A percentile compares a stretch with the other conserved stretches of the same genome.
Evolutionary conservation across 768 basidiomycete species (phyloP).

Genomic region (Pulveroboletus sp.): DNA sequence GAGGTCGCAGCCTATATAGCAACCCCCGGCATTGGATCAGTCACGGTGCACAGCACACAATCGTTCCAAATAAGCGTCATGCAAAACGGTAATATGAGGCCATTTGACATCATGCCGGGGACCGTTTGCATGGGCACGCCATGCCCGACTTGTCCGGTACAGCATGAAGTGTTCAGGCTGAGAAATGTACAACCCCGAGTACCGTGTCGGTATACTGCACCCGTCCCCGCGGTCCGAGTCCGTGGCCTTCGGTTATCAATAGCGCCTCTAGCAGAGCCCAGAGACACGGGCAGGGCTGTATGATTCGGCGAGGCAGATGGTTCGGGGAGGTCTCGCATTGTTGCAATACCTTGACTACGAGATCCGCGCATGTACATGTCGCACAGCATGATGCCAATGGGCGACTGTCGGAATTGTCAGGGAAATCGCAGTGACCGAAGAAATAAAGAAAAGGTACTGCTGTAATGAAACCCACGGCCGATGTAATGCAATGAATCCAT

Average conservation of each 20-base stretch:
- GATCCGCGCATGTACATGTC: neutral
- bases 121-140: neutral
- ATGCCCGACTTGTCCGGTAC: neutral
- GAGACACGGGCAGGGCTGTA: neutral
- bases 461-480: neutral
- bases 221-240: too few relatives aligned
- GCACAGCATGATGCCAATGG: neutral
- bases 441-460: neutral
- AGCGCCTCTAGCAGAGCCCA: slow-evolving; percentile 3
- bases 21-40: slow-evolving; percentile 8
- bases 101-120: slow-evolving; percentile 1
- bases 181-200: neutral
- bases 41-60: slow-evolving; percentile 16
- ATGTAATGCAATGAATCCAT: neutral
- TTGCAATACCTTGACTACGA: slow-evolving; percentile 19
- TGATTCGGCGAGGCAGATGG: slow-evolving; percentile 1
- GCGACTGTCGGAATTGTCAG: neutral
- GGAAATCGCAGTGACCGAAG: neutral
- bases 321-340: neutral
- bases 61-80: neutral
- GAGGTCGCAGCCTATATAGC: slow-evolving; percentile 20
- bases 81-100: slow-evolving; percentile 1
- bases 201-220: neutral
- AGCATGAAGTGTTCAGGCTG: neutral
- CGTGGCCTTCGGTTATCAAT: too few relatives aligned